Percentiles rank a stretch among this genome's conserved stretches.
Evolutionary conservation across 108 stramenopile species (phyloP).

Genomic region (Nitzschia inconspicua): DNA sequence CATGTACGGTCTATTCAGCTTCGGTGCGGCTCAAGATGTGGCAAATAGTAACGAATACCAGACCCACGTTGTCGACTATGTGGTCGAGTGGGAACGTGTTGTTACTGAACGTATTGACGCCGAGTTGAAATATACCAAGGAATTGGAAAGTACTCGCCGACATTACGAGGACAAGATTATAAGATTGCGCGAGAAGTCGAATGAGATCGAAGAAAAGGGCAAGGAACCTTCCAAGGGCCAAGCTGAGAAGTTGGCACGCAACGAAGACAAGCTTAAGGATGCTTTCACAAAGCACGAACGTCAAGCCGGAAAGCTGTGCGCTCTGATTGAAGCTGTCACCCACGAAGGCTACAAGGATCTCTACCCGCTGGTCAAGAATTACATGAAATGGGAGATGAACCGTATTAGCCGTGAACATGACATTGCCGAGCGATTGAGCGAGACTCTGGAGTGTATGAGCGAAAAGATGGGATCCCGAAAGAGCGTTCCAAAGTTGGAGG

Average conservation of each 20-base stretch:
- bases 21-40: conserved; percentile 8
- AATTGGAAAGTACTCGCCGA: conserved; percentile 12
- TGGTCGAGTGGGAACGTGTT: conserved; percentile 20
- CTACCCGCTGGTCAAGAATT: conserved; percentile 5
- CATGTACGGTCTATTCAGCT: conserved; percentile 1
- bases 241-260: conserved; percentile 22
- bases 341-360: conserved; percentile 24
- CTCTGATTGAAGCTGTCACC: conserved; percentile 21
- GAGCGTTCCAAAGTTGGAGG: neutral
- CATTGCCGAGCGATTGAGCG: neutral
- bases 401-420: conserved; percentile 1
- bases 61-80: conserved; percentile 14
- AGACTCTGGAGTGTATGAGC: neutral
- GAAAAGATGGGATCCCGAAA: too few species aligned
- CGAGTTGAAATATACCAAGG: conserved; percentile 2
- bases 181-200: conserved; percentile 14
- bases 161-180: conserved; percentile 38
- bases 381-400: conserved; percentile 30
- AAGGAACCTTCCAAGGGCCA: conserved; percentile 6
- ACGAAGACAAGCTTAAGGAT: conserved; percentile 32
- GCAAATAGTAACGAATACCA: conserved; percentile 13
- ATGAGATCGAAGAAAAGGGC: conserved; percentile 21
- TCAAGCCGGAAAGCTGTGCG: conserved; percentile 18
- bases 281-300: conserved; percentile 18
- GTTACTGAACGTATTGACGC: conserved; percentile 19